phyloP scores from a whole-genome alignment of 75 land plant species.

The Selaginella moellendorffii region DNA sequence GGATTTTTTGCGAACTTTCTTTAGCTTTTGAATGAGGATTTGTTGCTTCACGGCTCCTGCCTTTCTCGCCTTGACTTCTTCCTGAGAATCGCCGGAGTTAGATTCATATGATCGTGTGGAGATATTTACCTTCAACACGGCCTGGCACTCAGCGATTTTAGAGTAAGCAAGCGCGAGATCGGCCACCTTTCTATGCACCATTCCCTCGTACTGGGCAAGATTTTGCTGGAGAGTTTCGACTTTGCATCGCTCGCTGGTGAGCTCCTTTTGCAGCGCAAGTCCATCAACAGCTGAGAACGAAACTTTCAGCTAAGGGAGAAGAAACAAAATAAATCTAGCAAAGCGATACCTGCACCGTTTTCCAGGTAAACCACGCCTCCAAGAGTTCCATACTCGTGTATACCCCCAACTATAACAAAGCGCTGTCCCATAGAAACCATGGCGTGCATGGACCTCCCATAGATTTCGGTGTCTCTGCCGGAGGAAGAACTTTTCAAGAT shows the following conservation, averaged over 20 bases:
- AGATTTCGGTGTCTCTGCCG: background rate
- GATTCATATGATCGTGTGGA: background rate
- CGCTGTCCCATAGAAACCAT: slow-evolving; percentile 19
- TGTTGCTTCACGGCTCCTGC: slow-evolving; percentile 14
- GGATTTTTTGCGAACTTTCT: slow-evolving; percentile 14
- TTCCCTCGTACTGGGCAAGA: slow-evolving; percentile 11
- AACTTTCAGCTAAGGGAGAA: background rate
- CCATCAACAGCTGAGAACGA: slow-evolving; percentile 13
- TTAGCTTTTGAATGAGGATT: slow-evolving; percentile 15
- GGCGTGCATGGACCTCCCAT: slow-evolving; percentile 26
- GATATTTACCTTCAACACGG: slow-evolving; percentile 16
- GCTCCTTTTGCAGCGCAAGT: slow-evolving; percentile 12
- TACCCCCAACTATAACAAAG: slow-evolving; percentile 25
- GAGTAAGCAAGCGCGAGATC: slow-evolving; percentile 11
- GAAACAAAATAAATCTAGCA: background rate
- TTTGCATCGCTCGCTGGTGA: slow-evolving; percentile 12
- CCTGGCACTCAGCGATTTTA: slow-evolving; percentile 10
- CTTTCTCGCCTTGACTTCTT: slow-evolving; percentile 14
- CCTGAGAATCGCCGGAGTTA: slow-evolving; percentile 4
- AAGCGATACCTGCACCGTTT: slow-evolving; percentile 23
- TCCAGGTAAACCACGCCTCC: slow-evolving; percentile 23
- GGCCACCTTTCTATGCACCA: slow-evolving; percentile 9
- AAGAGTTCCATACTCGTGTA: slow-evolving; percentile 21
- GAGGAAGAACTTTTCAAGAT: background rate
- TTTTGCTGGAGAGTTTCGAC: slow-evolving; percentile 17